These are phyloP conservation scores for Priceomyces castillae DNA, from an alignment of 805 yeast genomes.

Conservation along the genomic window DNA sequence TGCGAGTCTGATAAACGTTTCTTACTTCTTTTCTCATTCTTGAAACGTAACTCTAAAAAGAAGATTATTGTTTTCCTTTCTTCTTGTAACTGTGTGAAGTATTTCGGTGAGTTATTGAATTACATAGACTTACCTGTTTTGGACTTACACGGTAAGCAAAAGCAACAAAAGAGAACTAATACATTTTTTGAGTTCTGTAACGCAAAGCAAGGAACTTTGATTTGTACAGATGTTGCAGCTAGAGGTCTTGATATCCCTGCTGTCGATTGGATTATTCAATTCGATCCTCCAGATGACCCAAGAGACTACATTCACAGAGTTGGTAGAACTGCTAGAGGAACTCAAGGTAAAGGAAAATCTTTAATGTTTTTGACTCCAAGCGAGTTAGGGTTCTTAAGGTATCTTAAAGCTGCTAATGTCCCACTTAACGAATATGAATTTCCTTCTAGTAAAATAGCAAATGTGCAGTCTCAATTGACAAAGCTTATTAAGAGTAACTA, in stretches of 20 bases:
- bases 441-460: conserved; percentile 91
- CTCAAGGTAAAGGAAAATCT: conserved; percentile 85
- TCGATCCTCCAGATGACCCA: conserved; percentile 99
- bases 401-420: conserved; percentile 93
- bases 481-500: conserved; percentile 88
- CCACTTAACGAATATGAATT: conserved; percentile 97
- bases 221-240: conserved; percentile 99
- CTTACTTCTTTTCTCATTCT: conserved; percentile 82
- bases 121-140: conserved; percentile 96
- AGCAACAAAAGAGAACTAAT: conserved; percentile 97
- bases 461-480: conserved; percentile 90
- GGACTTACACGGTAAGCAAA: conserved; percentile 96
- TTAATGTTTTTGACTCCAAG: conserved; percentile 92
- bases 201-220: conserved; percentile 87
- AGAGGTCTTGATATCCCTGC: conserved; percentile 98
- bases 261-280: conserved; percentile 98
- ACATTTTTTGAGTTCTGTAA: conserved; percentile 98
- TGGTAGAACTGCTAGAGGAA: conserved; percentile 97
- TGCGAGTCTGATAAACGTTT: conserved; percentile 96
- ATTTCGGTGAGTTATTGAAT: conserved; percentile 90
- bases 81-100: conserved; percentile 95
- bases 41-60: conserved; percentile 89
- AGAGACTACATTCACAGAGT: conserved; percentile 98
- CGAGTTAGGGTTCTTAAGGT: conserved; percentile 91
- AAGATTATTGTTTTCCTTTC: conserved; percentile 92